Evolutionary conservation across 192 early-diverging fungal species (phyloP).

Genomic region (Ambispora gerdemannii): DNA sequence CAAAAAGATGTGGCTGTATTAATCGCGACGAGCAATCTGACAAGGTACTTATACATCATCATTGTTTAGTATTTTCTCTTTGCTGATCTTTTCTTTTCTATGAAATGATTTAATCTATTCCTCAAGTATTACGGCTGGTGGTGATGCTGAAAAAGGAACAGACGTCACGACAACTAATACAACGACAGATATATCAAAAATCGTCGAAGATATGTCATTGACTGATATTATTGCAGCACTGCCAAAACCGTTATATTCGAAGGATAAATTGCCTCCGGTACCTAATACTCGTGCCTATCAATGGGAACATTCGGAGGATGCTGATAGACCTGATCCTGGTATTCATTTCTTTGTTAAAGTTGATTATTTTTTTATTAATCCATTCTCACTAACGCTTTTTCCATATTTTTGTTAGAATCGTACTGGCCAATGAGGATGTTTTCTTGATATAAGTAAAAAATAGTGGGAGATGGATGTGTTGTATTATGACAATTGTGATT

Average conservation of each 20-base stretch:
- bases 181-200: conserved; percentile 6
- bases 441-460: too few relatives aligned
- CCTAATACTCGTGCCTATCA: conserved; percentile 52
- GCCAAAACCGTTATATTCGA: conserved; percentile 50
- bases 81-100: conserved; percentile 30
- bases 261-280: conserved; percentile 53
- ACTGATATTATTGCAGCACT: conserved; percentile 50
- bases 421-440: conserved; percentile 37
- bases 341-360: too few relatives aligned
- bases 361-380: background rate
- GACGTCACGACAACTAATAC: background rate
- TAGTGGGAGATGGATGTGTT: too few relatives aligned
- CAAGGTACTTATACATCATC: conserved; percentile 24
- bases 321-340: conserved; percentile 40
- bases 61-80: too few relatives aligned
- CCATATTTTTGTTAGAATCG: conserved; percentile 22
- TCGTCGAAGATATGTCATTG: conserved; percentile 37
- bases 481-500: too few relatives aligned
- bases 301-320: conserved; percentile 40
- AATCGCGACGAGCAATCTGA: conserved; percentile 45
- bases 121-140: conserved; percentile 9
- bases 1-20: conserved; percentile 71
- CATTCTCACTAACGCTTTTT: background rate
- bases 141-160: too few relatives aligned
- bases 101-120: background rate